Percentiles rank a stretch among this genome's conserved stretches.
Conservation (phyloP, 2,329 filamentous ascomycete genomes). For the Colletotrichum paranaense region DNA sequence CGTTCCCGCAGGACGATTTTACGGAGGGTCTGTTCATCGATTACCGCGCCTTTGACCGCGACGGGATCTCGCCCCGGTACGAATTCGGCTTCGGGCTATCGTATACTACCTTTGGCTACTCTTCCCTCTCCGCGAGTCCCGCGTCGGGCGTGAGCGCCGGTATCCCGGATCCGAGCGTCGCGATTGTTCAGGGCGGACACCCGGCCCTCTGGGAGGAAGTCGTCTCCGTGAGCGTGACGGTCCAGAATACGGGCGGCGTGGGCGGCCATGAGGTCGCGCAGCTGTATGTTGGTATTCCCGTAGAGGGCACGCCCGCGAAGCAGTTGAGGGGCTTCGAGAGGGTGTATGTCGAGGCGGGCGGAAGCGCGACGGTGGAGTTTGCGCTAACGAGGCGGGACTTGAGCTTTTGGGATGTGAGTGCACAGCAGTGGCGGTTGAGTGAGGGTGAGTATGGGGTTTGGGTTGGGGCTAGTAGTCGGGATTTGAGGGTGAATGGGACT, state of each 20-base stretch:
- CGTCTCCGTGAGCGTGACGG: slow-evolving; percentile 49
- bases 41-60: slow-evolving; percentile 84
- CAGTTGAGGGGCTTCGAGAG: slow-evolving; percentile 60
- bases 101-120: slow-evolving; percentile 75
- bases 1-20: slow-evolving; percentile 79
- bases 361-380: slow-evolving; percentile 51
- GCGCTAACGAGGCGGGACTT: slow-evolving; percentile 58
- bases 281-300: slow-evolving; percentile 47
- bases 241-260: slow-evolving; percentile 55
- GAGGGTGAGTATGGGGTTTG: slow-evolving; percentile 39
- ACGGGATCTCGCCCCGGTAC: slow-evolving; percentile 75
- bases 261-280: slow-evolving; percentile 59
- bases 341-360: slow-evolving; percentile 52
- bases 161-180: slow-evolving; percentile 50
- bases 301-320: slow-evolving; percentile 46
- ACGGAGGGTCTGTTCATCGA: slow-evolving; percentile 82
- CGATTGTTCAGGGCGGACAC: slow-evolving; percentile 55
- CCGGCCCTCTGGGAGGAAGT: slow-evolving; percentile 59
- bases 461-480: slow-evolving; percentile 18
- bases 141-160: slow-evolving; percentile 36
- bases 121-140: slow-evolving; percentile 45
- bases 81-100: slow-evolving; percentile 84
- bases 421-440: slow-evolving; percentile 62
- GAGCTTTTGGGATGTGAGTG: slow-evolving; percentile 60
- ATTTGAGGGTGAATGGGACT: slow-evolving; percentile 48